Evolutionary conservation across 106 monocot genomes (phyloP).

Genomic region (Narthecium ossifragum): DNA sequence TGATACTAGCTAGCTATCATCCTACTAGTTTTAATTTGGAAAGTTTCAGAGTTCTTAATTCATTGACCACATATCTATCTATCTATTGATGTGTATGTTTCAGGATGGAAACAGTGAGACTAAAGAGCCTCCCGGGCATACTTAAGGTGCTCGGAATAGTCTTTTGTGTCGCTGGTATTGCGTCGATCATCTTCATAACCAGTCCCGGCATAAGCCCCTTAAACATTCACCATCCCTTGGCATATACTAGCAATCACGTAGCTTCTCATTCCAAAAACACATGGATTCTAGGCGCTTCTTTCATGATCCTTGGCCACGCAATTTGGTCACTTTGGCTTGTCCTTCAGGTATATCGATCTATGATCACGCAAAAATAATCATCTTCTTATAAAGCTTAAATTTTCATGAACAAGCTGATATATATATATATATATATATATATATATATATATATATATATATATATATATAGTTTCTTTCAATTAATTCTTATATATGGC

Average conservation of each 20-base stretch:
- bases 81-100: background rate
- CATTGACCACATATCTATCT: background rate
- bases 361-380: too few relatives aligned
- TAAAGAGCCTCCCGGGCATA: conserved; percentile 39
- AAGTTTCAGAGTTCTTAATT: background rate
- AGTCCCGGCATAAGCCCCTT: conserved; percentile 7
- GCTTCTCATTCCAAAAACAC: background rate
- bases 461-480: background rate
- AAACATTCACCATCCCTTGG: conserved; percentile 19
- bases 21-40: too few relatives aligned
- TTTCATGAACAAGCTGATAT: background rate
- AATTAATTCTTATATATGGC: too few relatives aligned
- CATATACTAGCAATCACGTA: background rate
- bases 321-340: conserved; percentile 20
- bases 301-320: conserved; percentile 15
- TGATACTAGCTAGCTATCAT: too few relatives aligned
- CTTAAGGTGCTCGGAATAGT: conserved; percentile 37
- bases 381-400: too few relatives aligned
- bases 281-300: conserved; percentile 15
- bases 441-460: conserved; percentile 8
- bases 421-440: conserved; percentile 6
- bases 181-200: conserved; percentile 44
- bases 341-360: conserved; percentile 26
- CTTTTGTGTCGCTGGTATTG: conserved; percentile 36
- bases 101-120: conserved; percentile 45